phyloP scores from a whole-genome alignment of 139 green algal species.

The Marvania coccoides region DNA sequence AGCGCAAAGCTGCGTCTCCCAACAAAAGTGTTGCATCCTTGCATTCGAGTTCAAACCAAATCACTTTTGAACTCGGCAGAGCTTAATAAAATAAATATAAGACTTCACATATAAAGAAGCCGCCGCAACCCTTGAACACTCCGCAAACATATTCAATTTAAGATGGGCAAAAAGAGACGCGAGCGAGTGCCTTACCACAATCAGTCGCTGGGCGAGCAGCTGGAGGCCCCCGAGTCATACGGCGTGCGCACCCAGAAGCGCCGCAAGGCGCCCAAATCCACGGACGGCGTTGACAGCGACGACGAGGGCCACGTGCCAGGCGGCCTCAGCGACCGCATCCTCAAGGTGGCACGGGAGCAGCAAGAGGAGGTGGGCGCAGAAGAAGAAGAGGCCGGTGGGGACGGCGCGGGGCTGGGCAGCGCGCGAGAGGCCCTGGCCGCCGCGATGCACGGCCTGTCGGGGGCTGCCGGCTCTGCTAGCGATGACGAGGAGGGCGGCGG shows the following conservation, averaged over 20 bases:
- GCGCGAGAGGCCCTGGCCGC: background rate
- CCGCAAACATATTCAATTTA: background rate
- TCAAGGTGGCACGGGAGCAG: slow-evolving; percentile 72
- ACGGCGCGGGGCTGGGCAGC: slow-evolving; percentile 1
- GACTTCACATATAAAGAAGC: no score
- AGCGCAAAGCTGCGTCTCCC: no score
- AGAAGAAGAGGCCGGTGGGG: slow-evolving; percentile 5
- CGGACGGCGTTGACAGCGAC: slow-evolving; percentile 20
- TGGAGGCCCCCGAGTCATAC: slow-evolving; percentile 58
- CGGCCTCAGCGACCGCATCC: slow-evolving; percentile 58
- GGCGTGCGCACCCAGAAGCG: no score
- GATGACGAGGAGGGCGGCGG: slow-evolving; percentile 6
- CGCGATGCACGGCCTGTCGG: background rate
- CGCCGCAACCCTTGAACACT: no score
- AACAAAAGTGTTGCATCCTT: no score
- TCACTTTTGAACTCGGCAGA: no score
- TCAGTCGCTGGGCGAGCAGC: slow-evolving; percentile 46
- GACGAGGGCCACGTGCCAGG: slow-evolving; percentile 33
- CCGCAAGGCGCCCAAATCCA: slow-evolving; percentile 28
- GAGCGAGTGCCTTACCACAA: slow-evolving; percentile 35
- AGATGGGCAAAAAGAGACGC: slow-evolving; percentile 23
- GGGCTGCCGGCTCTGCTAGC: background rate
- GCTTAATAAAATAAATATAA: no score
- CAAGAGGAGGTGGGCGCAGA: slow-evolving; percentile 77
- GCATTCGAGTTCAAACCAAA: no score